phyloP scores from a whole-genome alignment of 1,284 basidiomycete species.

The Sphaerobolus stellatus region DNA sequence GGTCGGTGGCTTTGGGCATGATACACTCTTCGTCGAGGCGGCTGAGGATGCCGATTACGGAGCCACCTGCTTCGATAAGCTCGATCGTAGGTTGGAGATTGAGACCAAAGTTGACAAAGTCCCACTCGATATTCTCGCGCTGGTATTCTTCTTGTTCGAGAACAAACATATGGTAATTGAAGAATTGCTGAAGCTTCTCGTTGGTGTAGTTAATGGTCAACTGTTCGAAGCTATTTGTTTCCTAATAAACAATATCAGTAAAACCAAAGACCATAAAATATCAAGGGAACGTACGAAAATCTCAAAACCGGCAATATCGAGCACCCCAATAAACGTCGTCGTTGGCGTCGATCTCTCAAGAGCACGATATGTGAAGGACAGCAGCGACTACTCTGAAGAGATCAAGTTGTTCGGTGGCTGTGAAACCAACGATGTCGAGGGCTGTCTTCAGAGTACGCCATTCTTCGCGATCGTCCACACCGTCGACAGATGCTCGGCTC shows the following conservation, averaged over 20 bases:
- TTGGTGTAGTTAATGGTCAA: conserved; percentile 99
- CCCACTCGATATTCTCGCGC: conserved; percentile 96
- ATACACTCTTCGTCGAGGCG: conserved; percentile 98
- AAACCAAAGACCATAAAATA: background rate
- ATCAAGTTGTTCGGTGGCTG: conserved; percentile 81
- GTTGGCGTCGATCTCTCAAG: conserved; percentile 86
- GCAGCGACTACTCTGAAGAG: conserved; percentile 94
- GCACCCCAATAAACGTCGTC: conserved; percentile 95
- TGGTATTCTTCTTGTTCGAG: conserved; percentile 99
- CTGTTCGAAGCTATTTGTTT: conserved; percentile 93
- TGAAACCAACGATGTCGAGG: conserved; percentile 86
- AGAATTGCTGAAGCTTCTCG: conserved; percentile 95
- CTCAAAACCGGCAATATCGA: conserved; percentile 99
- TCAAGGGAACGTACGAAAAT: conserved; percentile 53
- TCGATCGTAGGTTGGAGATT: conserved; percentile 99
- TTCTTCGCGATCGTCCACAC: conserved; percentile 90
- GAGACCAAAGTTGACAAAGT: conserved; percentile 97
- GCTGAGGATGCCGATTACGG: conserved; percentile 86
- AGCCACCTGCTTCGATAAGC: conserved; percentile 83
- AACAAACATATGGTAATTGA: conserved; percentile 99
- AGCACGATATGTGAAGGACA: conserved; percentile 92
- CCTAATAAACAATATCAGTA: conserved; percentile 41
- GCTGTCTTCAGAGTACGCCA: conserved; percentile 83
- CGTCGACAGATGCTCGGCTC: conserved; percentile 88
- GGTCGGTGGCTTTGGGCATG: conserved; percentile 97